Conservation (phyloP, 2,329 filamentous ascomycete genomes). For the Stachybotrys chartarum region DNA sequence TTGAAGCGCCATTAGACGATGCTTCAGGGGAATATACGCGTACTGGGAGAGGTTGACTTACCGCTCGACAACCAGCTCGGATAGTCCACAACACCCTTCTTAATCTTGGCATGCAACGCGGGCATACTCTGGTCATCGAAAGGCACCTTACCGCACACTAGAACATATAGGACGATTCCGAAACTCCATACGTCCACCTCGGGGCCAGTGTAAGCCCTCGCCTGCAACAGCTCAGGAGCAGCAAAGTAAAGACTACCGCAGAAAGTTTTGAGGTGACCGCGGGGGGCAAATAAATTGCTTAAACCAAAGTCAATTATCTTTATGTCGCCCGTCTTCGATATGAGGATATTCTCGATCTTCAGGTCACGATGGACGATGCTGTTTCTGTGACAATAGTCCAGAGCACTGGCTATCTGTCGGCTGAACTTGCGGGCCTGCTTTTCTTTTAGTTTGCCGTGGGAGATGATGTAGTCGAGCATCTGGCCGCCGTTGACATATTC, state of each 20-base stretch:
- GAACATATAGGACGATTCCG: slow-evolving; percentile 92
- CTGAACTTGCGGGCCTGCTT: slow-evolving; percentile 98
- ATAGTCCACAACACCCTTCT: slow-evolving; percentile 93
- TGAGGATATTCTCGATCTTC: slow-evolving; percentile 98
- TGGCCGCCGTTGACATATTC: slow-evolving; percentile 98
- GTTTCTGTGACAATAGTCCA: slow-evolving; percentile 97
- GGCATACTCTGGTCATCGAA: slow-evolving; percentile 99
- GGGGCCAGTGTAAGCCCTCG: slow-evolving; percentile 87
- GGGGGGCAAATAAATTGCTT: slow-evolving; percentile 89
- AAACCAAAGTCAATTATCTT: slow-evolving; percentile 99
- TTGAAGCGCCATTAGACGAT: slow-evolving; percentile 24
- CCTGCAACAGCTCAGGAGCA: slow-evolving; percentile 88
- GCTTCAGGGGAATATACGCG: neutral
- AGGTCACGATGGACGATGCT: slow-evolving; percentile 96
- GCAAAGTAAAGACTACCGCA: slow-evolving; percentile 98
- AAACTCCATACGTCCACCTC: slow-evolving; percentile 99
- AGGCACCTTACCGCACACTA: slow-evolving; percentile 95
- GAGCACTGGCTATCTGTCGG: slow-evolving; percentile 88
- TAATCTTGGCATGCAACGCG: slow-evolving; percentile 95
- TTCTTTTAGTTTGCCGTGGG: slow-evolving; percentile 93
- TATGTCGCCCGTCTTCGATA: slow-evolving; percentile 98
- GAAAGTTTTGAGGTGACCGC: slow-evolving; percentile 85
- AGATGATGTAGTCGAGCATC: slow-evolving; percentile 99
- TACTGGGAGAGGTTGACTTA: slow-evolving; percentile 34
- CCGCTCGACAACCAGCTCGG: slow-evolving; percentile 86